Base-by-base conservation (phyloP, 306 rosid species). In the Lablab purpureus region DNA sequence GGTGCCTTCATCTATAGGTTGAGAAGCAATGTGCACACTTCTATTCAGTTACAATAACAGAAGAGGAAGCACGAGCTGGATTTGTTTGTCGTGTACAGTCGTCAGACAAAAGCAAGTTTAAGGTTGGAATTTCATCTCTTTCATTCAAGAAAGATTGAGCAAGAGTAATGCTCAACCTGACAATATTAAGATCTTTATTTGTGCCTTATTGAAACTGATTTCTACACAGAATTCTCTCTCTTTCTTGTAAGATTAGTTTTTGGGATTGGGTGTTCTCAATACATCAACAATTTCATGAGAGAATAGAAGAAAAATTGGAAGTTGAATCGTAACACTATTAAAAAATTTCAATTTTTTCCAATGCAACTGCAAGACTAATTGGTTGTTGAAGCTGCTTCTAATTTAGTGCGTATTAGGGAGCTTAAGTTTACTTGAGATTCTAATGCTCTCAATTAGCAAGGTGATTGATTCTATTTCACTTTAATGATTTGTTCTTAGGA, bases 21-120 rank as follows among this genome's bases (percentile, higher is more conserved):
- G 99, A 96, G 85, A 96, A 93, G 91, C 99, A 96, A 85, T 87
- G 91, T 85, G 98, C 98, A 79, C 99, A 96, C 87, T 93, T 96
- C 83, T 96, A 90, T 87, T 82, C 94, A 65, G 92, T 96, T 67
- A 88, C 88, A 75, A 83, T 96, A 76, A 81, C 89, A 67, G 99
- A 93, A 86, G 97, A 83, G 81, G 96, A 96, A 63, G 88, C 92
- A 45, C 90, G 66, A 28, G 93, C 92, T 87, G 99, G 99, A 76
- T 87, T 96, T 84, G 96, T 96, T 71, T 96, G 99, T 83, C 97
- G 93, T 86, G 99, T 96, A 19, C 94, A 89, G 14, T 90, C 99
- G 47, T 82, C 96, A 7, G 99, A 93, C 83, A 93, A 90, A 88
- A 96, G 99, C 96, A 96, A 96, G 86, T 93, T 96, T 79, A 96